These are phyloP conservation scores for Aschersonia sp. DNA, from an alignment of 2,329 filamentous ascomycete species.

Conservation along the genomic window DNA sequence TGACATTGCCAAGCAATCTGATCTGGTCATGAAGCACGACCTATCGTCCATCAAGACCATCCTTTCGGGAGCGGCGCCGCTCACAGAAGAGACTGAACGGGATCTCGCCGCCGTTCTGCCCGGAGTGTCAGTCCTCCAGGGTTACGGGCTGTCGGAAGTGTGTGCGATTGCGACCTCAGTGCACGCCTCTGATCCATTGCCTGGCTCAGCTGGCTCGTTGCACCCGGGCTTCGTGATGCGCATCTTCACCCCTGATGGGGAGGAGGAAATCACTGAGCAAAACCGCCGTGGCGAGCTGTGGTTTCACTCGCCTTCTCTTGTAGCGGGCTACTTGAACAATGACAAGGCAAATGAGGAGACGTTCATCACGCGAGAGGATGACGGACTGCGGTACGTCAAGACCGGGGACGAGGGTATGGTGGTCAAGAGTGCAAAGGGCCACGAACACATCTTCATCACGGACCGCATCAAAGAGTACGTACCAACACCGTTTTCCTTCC, in stretches of 20 bases:
- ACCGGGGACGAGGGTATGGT: conserved; percentile 73
- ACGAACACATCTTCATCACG: conserved; percentile 70
- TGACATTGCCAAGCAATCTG: conserved; percentile 51
- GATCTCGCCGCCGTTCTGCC: conserved; percentile 49
- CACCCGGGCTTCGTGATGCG: conserved; percentile 51
- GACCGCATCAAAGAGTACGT: conserved; percentile 49
- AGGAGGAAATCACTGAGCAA: conserved; percentile 45
- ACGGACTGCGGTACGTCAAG: conserved; percentile 52
- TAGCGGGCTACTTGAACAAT: conserved; percentile 72
- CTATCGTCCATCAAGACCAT: conserved; percentile 50
- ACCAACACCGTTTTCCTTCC: not conserved
- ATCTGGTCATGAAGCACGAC: conserved; percentile 51
- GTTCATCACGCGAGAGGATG: conserved; percentile 40
- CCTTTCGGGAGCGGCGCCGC: conserved; percentile 66
- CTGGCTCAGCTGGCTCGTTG: conserved; percentile 59
- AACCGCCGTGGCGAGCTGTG: conserved; percentile 66
- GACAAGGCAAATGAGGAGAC: conserved; percentile 66
- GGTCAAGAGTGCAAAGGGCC: conserved; percentile 26
- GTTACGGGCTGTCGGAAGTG: conserved; percentile 65
- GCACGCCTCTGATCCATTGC: conserved; percentile 41
- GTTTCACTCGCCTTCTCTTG: conserved; percentile 58
- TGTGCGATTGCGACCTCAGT: not conserved
- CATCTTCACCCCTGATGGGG: conserved; percentile 28
- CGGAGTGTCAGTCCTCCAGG: conserved; percentile 49
- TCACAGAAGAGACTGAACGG: conserved; percentile 57